Conservation (phyloP, 1,284 basidiomycete genomes). For the Anthracocystis panici-leucophaei region DNA sequence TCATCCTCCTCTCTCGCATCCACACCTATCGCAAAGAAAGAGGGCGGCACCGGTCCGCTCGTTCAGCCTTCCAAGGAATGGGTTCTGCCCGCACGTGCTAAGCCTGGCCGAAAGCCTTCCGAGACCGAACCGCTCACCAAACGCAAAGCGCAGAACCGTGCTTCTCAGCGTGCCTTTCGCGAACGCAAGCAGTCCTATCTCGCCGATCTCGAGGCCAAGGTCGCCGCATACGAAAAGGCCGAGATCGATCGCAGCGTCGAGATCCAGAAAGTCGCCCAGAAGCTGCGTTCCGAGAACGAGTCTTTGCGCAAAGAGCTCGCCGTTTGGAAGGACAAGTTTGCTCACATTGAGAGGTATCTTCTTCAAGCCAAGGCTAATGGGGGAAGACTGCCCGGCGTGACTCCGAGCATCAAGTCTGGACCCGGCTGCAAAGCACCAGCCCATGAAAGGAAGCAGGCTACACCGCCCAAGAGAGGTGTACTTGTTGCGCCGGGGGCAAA, state of each 20-base stretch:
- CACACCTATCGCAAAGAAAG: slow-evolving; percentile 21
- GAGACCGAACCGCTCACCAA: slow-evolving; percentile 66
- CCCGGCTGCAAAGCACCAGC: slow-evolving; percentile 54
- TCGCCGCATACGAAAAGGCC: slow-evolving; percentile 62
- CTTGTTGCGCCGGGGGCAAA: slow-evolving; percentile 23
- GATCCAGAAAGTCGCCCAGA: slow-evolving; percentile 62
- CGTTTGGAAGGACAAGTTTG: slow-evolving; percentile 39
- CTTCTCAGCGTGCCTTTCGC: slow-evolving; percentile 63
- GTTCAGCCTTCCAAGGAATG: slow-evolving; percentile 65
- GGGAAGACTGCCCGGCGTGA: slow-evolving; percentile 17
- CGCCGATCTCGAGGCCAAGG: slow-evolving; percentile 59
- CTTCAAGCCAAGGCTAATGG: slow-evolving; percentile 27
- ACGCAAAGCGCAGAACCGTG: slow-evolving; percentile 66
- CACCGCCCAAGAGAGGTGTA: slow-evolving; percentile 30
- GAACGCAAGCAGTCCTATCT: slow-evolving; percentile 63
- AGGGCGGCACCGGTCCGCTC: slow-evolving; percentile 22
- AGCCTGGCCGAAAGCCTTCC: slow-evolving; percentile 68
- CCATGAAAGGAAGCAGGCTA: slow-evolving; percentile 28
- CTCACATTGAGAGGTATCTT: slow-evolving; percentile 38
- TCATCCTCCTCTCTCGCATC: slow-evolving; percentile 4
- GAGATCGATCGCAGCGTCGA: slow-evolving; percentile 63
- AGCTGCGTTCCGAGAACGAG: slow-evolving; percentile 57
- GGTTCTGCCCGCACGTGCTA: slow-evolving; percentile 67
- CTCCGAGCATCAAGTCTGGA: slow-evolving; percentile 27
- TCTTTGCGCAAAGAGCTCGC: slow-evolving; percentile 45